A percentile compares a stretch with the other conserved stretches of the same genome.
These are phyloP conservation scores for Phialemonium atrogriseum DNA, from an alignment of 2,329 filamentous ascomycete species.

Conservation along the genomic window DNA sequence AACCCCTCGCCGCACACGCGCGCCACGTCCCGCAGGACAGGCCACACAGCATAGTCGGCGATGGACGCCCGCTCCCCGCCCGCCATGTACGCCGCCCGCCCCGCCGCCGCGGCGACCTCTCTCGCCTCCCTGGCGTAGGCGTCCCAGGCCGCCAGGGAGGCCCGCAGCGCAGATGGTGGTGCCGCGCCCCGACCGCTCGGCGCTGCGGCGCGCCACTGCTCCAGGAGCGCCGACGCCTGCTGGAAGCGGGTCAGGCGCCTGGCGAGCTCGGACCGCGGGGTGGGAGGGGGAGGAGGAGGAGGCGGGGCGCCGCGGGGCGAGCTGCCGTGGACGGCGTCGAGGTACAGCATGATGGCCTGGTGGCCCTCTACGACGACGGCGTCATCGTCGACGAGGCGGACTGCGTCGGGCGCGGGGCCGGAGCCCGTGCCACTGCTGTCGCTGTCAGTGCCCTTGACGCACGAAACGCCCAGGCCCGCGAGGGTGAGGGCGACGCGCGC, in stretches of 20 bases:
- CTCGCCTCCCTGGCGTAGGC: slow-evolving; percentile 22
- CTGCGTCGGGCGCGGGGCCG: too few relatives aligned
- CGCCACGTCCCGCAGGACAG: slow-evolving; percentile 40
- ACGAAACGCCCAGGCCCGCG: slow-evolving; percentile 36
- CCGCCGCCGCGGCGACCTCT: slow-evolving; percentile 8
- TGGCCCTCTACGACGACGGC: slow-evolving; percentile 35
- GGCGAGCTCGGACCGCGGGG: slow-evolving; percentile 22
- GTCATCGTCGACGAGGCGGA: slow-evolving; percentile 51
- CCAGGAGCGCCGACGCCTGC: slow-evolving; percentile 27
- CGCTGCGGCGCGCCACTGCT: slow-evolving; percentile 21
- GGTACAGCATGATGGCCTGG: slow-evolving; percentile 48
- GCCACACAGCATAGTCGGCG: slow-evolving; percentile 51
- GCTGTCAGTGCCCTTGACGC: slow-evolving; percentile 33
- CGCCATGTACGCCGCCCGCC: slow-evolving; percentile 31
- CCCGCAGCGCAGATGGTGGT: slow-evolving; percentile 15
- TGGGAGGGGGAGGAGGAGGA: slow-evolving; percentile 12
- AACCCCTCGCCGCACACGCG: slow-evolving; percentile 21
- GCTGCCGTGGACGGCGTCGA: slow-evolving; percentile 44
- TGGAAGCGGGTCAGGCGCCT: slow-evolving; percentile 33
- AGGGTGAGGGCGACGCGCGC: slow-evolving; percentile 42
- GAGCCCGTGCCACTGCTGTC: slow-evolving; percentile 11
- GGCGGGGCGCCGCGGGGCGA: slow-evolving; percentile 17
- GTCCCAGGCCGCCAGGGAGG: slow-evolving; percentile 33
- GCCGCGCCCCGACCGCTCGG: background rate
- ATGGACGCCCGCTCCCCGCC: slow-evolving; percentile 29